Percentiles rank a stretch among this genome's conserved stretches.
phyloP scores from a whole-genome alignment of 1,284 basidiomycete genomes.

The Apiotrichum mycotoxinovorans region DNA sequence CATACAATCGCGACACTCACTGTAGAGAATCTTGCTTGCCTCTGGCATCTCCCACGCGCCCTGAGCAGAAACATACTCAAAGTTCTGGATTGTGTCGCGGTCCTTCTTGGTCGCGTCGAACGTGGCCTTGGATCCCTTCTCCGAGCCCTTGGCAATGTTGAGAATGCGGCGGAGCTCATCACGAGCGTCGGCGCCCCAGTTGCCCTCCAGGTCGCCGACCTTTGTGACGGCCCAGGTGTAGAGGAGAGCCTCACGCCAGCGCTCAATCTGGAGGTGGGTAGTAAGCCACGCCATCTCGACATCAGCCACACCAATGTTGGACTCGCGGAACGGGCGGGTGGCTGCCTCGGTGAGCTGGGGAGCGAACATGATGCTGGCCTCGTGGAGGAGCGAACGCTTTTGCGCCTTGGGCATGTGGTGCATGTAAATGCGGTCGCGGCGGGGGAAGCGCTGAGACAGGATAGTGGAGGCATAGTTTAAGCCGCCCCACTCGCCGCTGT shows the following conservation, averaged over 20 bases:
- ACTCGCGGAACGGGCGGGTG: constrained; percentile 37
- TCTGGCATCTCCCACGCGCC: constrained; percentile 29
- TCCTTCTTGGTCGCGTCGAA: constrained; percentile 7
- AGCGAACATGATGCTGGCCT: constrained; percentile 40
- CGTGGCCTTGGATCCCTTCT: constrained; percentile 10
- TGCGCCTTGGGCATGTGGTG: constrained; percentile 41
- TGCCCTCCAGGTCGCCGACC: constrained; percentile 32
- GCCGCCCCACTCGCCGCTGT: constrained; percentile 43
- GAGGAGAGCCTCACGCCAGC: constrained; percentile 44
- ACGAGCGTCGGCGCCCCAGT: constrained; percentile 27
- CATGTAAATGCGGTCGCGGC: constrained; percentile 30
- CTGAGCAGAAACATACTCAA: constrained; percentile 18
- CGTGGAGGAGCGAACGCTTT: constrained; percentile 27
- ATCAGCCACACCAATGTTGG: constrained; percentile 33
- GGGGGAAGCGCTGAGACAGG: constrained; percentile 33
- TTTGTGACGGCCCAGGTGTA: constrained; percentile 40
- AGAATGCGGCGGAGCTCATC: constrained; percentile 27
- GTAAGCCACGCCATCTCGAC: constrained; percentile 40
- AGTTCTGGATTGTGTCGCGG: constrained; percentile 29
- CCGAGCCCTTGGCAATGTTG: constrained; percentile 11
- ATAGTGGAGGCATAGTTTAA: constrained; percentile 35
- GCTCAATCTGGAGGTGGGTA: constrained; percentile 36
- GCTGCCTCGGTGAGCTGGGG: constrained; percentile 24
- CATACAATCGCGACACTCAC: neutral
- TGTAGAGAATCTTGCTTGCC: neutral